These are phyloP conservation scores for Ogataea populi-albae DNA, from an alignment of 805 yeast species.

Conservation along the genomic window DNA sequence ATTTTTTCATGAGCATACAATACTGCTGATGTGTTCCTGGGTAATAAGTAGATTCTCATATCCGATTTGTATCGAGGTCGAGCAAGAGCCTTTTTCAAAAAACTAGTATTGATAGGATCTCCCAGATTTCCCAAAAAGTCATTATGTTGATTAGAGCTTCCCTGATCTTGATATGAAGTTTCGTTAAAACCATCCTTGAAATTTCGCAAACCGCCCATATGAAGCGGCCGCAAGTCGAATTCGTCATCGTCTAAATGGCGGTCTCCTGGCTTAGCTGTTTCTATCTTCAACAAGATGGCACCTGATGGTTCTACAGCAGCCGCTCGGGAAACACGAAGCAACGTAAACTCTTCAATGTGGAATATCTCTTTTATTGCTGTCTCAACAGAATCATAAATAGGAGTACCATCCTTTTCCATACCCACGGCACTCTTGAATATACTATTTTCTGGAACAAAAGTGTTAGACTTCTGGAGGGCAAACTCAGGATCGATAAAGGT, in stretches of 20 bases:
- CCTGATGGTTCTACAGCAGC: constrained; percentile 53
- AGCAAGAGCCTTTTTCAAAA: constrained; percentile 55
- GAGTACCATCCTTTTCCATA: constrained; percentile 16
- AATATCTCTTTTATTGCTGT: constrained; percentile 45
- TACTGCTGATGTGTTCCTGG: constrained; percentile 37
- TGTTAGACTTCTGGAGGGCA: neutral
- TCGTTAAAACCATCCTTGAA: too few relatives aligned
- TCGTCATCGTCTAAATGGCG: constrained; percentile 48
- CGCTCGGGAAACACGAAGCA: constrained; percentile 52
- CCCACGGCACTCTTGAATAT: constrained; percentile 9
- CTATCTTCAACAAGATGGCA: constrained; percentile 49
- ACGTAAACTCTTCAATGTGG: constrained; percentile 39
- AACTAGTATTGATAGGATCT: constrained; percentile 46
- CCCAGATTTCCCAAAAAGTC: constrained; percentile 35
- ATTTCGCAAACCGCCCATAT: neutral
- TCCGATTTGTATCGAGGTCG: constrained; percentile 61
- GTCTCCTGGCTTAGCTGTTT: constrained; percentile 55
- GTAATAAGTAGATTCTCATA: constrained; percentile 59
- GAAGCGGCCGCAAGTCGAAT: constrained; percentile 22
- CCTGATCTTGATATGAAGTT: too few relatives aligned
- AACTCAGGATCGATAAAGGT: constrained; percentile 14
- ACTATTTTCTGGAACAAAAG: neutral
- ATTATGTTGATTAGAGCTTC: too few relatives aligned
- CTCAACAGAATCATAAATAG: constrained; percentile 35
- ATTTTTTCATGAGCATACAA: constrained; percentile 48